Base-by-base conservation (phyloP, 75 land plant species). In the Gnetum montanum region DNA sequence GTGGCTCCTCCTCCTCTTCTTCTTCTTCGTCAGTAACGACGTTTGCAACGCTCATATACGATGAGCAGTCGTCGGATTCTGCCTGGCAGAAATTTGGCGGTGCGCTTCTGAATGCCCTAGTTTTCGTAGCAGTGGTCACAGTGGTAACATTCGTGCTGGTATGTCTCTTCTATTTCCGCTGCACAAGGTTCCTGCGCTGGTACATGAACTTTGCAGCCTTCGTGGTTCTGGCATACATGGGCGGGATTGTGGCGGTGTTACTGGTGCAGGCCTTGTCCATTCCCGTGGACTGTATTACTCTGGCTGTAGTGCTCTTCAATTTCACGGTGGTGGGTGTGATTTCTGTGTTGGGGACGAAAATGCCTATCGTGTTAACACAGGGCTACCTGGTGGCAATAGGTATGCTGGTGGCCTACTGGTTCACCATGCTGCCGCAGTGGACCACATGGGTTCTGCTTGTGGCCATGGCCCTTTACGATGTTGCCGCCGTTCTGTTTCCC, bases 381-480 rank as follows among this genome's bases (percentile, higher is more conserved):
- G 80, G 75, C 7, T 94, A 85, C 43, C 57, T 94, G 64, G 81
- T 94, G 11, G 43, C 78, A 6, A 81, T 94, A 59, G 98, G 88
- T 11, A 64, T 82, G 71, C 63, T 94, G 41, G 90, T 85, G 29
- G 98, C 98, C 11, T 94, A 75, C 61, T 94, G 96, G 96, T 94
- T 94, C 51, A 94, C 98, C 6, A 47, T 72, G 45, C 66, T 94
- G 25, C 98, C 98, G 2, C 96, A 94, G 51, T 94, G 98, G 98
- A 94, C 98, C 34, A 85, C 98, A 24, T 94, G 98, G 98, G 74
- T 71, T 46, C 74, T 94, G 1, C 62, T 94, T 52, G 66, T 94
- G 57, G 91, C 98, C n/a, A 77, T 94, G 77, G 73, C 98, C 12
- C 50, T 82, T 44, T 94, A 94, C 66, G 98, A 94, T 65, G 58